Evolutionary conservation across 2,329 filamentous ascomycete genomes (phyloP).

Genomic region (Tympanopsis confertula): DNA sequence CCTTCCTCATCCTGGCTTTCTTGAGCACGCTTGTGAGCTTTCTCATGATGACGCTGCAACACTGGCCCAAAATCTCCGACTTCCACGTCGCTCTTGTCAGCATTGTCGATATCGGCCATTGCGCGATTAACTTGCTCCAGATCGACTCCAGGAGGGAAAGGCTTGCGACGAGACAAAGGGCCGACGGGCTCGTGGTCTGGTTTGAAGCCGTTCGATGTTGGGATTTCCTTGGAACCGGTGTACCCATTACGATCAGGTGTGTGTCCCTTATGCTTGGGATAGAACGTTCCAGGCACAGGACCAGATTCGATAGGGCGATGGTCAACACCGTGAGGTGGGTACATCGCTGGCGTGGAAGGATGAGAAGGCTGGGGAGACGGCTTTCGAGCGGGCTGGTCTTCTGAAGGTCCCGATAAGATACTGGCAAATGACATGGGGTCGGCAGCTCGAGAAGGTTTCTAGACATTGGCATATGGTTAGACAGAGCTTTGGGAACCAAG

Average conservation of each 20-base stretch:
- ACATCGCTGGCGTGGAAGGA: not conserved
- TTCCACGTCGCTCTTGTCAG: not conserved
- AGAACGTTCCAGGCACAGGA: too few species aligned
- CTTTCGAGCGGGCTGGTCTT: not conserved
- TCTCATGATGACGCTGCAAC: not conserved
- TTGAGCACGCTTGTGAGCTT: not conserved
- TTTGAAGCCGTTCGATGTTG: too few species aligned
- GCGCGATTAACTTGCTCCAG: not conserved
- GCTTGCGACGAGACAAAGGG: too few species aligned
- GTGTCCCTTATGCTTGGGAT: too few species aligned
- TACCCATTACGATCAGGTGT: too few species aligned
- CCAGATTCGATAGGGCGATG: too few species aligned
- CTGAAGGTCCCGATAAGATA: not conserved
- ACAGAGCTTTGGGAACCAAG: not conserved
- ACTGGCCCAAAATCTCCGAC: not conserved
- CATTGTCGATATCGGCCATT: not conserved
- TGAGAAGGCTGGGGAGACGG: not conserved
- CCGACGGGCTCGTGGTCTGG: too few species aligned
- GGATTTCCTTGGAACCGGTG: too few species aligned
- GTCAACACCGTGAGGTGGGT: too few species aligned
- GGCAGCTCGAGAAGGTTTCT: not conserved
- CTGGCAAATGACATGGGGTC: slow-evolving; percentile 1
- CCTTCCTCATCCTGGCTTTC: not conserved
- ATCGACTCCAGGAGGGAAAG: too few species aligned
- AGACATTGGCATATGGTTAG: not conserved